Base-by-base conservation (phyloP, 164 flowering plant species). In the Annona squamosa region DNA sequence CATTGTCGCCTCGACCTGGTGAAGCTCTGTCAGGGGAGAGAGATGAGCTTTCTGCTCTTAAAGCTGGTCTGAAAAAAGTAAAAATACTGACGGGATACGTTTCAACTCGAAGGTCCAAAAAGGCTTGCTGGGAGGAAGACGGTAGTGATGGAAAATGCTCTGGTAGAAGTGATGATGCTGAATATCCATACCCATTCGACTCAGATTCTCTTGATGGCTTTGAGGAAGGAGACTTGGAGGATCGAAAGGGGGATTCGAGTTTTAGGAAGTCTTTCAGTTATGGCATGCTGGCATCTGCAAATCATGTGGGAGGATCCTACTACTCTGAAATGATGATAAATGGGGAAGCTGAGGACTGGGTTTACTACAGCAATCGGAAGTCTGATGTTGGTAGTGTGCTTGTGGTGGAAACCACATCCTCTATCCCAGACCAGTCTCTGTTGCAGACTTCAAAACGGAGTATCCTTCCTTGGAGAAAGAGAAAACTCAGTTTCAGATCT, bases 11-110 rank as follows among this genome's bases (percentile, higher is more conserved):
- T 1, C 84, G 19, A 37, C 44, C 86, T 5, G 89, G 74, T 72
- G 93, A 85, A 74, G 75, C 83, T 71, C 67, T 74, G 19, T 46
- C 89, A 2, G 5, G 80, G 4, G 97, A 90, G 79, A 93, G 88
- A 80, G 94, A 93, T 74, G 99, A 96, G 74, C 82, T 92, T 76
- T 93, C 99, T 79, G 97, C 97, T 56, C 84, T 96, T 7, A 93
- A 96, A 86, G 99, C 98, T 64, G 90, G 99, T 71, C 84, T 96
- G 10, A 87, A 92, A 70, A 96, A 91, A 82, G 98, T 96, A 5
- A 96, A 89, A 79, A 90, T 91, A 61, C 82, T 93, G 56, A 92
- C 90, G 1, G 95, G 85, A 41, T 93, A 78, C 77, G 97, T 96
- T 2, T 91, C 98, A 1, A 69, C 88, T 68, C 82, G 92, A 74